Evolutionary conservation across 2,329 filamentous ascomycete species (phyloP), one percentile per base, ranked within the genome.

Genomic region (Cladosporium velox): DNA sequence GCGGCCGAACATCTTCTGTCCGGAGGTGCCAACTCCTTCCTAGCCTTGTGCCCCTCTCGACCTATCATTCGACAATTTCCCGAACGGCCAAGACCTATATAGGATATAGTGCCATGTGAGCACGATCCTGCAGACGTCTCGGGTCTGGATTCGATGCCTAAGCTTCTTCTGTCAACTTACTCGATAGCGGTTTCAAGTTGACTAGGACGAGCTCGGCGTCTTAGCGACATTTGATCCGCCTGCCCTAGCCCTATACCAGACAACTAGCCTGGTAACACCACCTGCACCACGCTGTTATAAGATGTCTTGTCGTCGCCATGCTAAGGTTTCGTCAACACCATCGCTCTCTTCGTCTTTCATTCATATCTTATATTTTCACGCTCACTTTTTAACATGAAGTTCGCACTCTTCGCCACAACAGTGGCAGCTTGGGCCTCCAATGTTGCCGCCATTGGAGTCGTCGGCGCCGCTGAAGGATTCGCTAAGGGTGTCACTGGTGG

Each of bases 401-500:
- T 55, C 47, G 32, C 64, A 21, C 21, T 32, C 47, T 55, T 55
- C 49, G 49, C 55, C 32, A 24, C 58, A 11, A 49, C 58, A 14
- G 26, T 66, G 21, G 64, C 64, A 8, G 64, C 47, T 11, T 52
- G 59, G 44, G 32, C 58, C n/a, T 44, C 64, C 41, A 60, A 60
- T 34, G 64, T 30, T 24, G 54, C 57, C 11, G 63, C 63, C 57
- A 52, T 65, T 59, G 63, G 26, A 38, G 63, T 65, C 11, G 38
- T 41, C 47, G 63, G 64, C 47, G 64, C 64, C 28, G 64, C 80
- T 18, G 77, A 80, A 66, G 81, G 81, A 65, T 83, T 83, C 67
- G 81, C 80, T 24, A 75, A 78, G 66, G 83, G 84, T 47, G 83
- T 85, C 44, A 88, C 87, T 15, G 87, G 87, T 51, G 87, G 87